phyloP scores from a whole-genome alignment of 2,329 filamentous ascomycete species.

The Nemania bipapillata region DNA sequence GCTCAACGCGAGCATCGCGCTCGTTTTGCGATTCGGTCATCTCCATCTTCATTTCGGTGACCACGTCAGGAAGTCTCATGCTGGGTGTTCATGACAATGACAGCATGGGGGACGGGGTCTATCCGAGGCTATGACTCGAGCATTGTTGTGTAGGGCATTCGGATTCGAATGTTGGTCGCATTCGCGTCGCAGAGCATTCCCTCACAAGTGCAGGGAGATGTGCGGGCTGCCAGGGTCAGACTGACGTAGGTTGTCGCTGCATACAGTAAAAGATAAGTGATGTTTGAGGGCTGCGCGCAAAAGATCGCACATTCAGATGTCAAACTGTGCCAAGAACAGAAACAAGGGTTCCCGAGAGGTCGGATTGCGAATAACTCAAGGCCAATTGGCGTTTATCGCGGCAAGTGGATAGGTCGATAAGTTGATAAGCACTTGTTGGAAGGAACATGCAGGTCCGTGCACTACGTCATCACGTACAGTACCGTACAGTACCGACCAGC shows the following conservation, averaged over 20 bases:
- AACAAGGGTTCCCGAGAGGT: slow-evolving; percentile 28
- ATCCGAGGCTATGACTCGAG: slow-evolving; percentile 44
- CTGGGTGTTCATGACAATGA: slow-evolving; percentile 59
- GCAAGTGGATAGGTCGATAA: slow-evolving; percentile 27
- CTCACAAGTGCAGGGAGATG: slow-evolving; percentile 5
- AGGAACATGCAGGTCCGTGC: slow-evolving; percentile 28
- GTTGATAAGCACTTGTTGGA: slow-evolving; percentile 27
- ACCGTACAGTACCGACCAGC: background rate
- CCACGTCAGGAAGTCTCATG: slow-evolving; percentile 63
- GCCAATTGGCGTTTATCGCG: slow-evolving; percentile 33
- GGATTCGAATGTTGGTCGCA: slow-evolving; percentile 29
- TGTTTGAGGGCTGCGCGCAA: slow-evolving; percentile 39
- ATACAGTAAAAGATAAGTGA: background rate
- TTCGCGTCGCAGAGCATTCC: slow-evolving; percentile 29
- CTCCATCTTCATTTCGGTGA: slow-evolving; percentile 68
- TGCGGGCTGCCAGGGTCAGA: background rate
- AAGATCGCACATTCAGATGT: slow-evolving; percentile 29
- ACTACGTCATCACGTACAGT: slow-evolving; percentile 39
- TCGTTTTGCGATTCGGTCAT: slow-evolving; percentile 80
- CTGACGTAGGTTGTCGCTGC: slow-evolving; percentile 28
- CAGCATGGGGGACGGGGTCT: slow-evolving; percentile 42
- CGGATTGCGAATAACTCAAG: slow-evolving; percentile 32
- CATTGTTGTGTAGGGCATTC: slow-evolving; percentile 35
- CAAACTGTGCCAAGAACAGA: slow-evolving; percentile 30
- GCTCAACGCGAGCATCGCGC: slow-evolving; percentile 82